Conservation (phyloP, 1,284 basidiomycete species). For the Ceratobasidium sp. region DNA sequence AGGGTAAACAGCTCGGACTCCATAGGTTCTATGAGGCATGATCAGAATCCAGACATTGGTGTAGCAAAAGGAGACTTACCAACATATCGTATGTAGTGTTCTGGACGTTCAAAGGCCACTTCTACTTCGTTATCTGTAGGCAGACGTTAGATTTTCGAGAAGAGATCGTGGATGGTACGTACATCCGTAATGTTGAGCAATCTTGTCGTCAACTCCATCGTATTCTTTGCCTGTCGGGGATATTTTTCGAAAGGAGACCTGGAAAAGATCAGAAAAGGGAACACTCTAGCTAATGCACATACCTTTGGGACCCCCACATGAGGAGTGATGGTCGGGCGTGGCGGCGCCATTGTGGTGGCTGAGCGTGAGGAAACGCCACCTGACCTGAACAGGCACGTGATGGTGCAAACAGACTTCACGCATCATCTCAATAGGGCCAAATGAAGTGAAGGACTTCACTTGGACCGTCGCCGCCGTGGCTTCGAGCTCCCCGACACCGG, state of each 20-base stretch:
- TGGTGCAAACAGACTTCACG: slow-evolving; percentile 40
- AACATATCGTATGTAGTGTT: slow-evolving; percentile 91
- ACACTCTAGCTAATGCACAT: background rate
- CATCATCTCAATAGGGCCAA: slow-evolving; percentile 24
- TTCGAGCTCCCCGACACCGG: slow-evolving; percentile 26
- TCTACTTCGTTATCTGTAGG: slow-evolving; percentile 31
- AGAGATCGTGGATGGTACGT: background rate
- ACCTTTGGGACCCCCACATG: slow-evolving; percentile 38
- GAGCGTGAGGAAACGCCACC: slow-evolving; percentile 4
- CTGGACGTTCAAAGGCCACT: slow-evolving; percentile 76
- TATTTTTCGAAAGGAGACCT: slow-evolving; percentile 39
- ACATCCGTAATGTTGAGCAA: slow-evolving; percentile 40
- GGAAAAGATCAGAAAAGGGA: background rate
- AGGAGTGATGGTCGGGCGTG: slow-evolving; percentile 39
- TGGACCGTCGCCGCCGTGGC: slow-evolving; percentile 23
- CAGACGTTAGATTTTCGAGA: background rate
- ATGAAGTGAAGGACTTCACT: slow-evolving; percentile 28
- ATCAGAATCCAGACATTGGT: background rate
- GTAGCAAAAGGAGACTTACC: slow-evolving; percentile 63
- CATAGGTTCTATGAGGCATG: slow-evolving; percentile 77
- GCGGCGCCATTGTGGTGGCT: slow-evolving; percentile 26
- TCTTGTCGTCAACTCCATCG: slow-evolving; percentile 40
- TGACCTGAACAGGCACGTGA: slow-evolving; percentile 1
- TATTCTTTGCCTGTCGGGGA: slow-evolving; percentile 23
- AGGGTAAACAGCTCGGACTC: slow-evolving; percentile 92